Evolutionary conservation across 2,329 filamentous ascomycete genomes (phyloP), one percentile per base, ranked within the genome.

Genomic region (Blumeria graminis): DNA sequence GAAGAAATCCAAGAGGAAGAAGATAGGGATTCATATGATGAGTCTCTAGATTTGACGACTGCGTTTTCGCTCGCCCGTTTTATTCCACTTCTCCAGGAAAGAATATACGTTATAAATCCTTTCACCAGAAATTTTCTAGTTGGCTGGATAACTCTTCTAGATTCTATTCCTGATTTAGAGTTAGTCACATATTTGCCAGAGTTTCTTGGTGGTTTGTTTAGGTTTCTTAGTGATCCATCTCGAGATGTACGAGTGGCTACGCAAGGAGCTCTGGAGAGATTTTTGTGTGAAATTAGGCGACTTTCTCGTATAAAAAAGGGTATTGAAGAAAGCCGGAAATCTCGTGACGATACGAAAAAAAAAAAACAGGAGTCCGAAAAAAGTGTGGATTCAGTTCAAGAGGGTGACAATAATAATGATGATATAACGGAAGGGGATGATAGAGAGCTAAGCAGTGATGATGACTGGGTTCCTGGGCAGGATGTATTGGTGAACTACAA

Each of bases 381-480:
- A 57, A 86, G 81, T 65, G 68, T 72, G 5, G 74, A 74, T 6
- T 69, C 67, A 43, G 67, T 70, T 22, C 68, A 65, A 35, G 71
- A 73, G 10, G 80, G 83, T 46, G 75, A 81, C 58, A 78, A 75
- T 4, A 76, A 77, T 34, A 76, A 81, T 58, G 70, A 80, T 32
- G 76, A 72, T 52, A 75, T 76, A 13, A 73, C 74, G 22, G 72
- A 71, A 34, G 72, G 73, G n/a, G 73, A 74, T 46, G 77, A 80
- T 5, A 76, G 75, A 36, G 76, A 76, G 34, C 70, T 74, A 14
- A 81, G 79, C 59, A 80, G 77, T 48, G 89, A 94, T 63, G 89
- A 89, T 58, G 92, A 96, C 65, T 98, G 90, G 88, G 82, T 96
- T 50, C 93, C 93, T 0, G 92, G 93, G 0, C 92, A 98, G 69